Base-by-base conservation (phyloP, 1,284 basidiomycete species). In the Microbotryomycetes sp. region DNA sequence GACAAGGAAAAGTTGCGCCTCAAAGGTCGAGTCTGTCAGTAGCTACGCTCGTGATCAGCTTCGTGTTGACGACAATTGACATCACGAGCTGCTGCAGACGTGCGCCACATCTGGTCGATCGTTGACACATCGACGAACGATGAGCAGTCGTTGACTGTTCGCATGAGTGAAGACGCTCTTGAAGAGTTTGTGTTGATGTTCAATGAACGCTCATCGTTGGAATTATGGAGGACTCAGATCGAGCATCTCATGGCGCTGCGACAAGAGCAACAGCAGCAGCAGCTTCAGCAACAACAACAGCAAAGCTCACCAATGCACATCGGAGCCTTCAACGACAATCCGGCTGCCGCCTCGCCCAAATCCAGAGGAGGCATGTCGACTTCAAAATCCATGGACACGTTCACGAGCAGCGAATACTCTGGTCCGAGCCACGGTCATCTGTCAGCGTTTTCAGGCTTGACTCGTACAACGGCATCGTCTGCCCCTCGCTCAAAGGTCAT, bases 171-270 rank as follows among this genome's bases (percentile, higher is more conserved):
- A 73, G 91, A 94, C 73, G 81, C 82, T 42, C 80, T 96, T 58
- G 92, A 96, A 67, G 88, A 87, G 49, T 97, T 52, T 30, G 25
- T 52, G 25, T 29, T 52, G 7, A 52, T 30, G 26, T 52, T 52
- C 25, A 16, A 29, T 29, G 50, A 52, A n/a, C n/a, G 22, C 4
- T 28, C 30, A 19, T 26, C 50, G 25, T 29, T 93, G 61, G 89
- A 94, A 72, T 82, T 86, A 0, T 97, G 94, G 94, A 85, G 82
- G 72, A 80, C 80, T 47, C 87, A 86, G 62, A 86, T 97, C 65
- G 83, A 87, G 70, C 78, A 81, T 2, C 83, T 92, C 23, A 84
- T 93, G 36, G 45, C 12, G 36, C 9, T 42, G 36, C 36, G 36
- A 42, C 36, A 42, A 19, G 12, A 42, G 19, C 9, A 42, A 9